A percentile compares a stretch with the other conserved stretches of the same genome.
Evolutionary conservation across 768 basidiomycete genomes (phyloP).

Genomic region (Daedaleopsis sinensis): DNA sequence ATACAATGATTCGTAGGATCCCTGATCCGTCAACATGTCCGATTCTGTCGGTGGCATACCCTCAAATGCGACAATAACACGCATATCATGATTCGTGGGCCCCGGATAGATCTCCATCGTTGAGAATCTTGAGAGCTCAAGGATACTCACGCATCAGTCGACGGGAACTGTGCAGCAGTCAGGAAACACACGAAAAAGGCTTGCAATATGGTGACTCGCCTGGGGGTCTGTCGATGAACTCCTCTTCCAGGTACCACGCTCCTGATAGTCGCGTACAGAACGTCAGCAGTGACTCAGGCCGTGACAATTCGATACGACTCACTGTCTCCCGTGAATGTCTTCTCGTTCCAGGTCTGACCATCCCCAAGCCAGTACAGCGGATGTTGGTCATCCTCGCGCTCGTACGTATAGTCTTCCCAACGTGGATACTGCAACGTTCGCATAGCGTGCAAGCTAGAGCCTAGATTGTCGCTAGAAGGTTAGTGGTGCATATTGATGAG

Average conservation of each 20-base stretch:
- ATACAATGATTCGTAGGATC: too few relatives aligned
- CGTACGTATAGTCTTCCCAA: constrained; percentile 65
- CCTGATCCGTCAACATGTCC: too few relatives aligned
- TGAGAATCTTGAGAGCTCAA: too few relatives aligned
- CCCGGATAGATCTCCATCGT: too few relatives aligned
- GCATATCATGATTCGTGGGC: too few relatives aligned
- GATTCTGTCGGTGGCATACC: too few relatives aligned
- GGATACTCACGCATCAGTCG: too few relatives aligned
- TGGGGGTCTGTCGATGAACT: constrained; percentile 47
- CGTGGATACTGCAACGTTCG: constrained; percentile 50
- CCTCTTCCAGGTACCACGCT: constrained; percentile 48
- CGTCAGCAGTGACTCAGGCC: background rate
- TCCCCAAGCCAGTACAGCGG: constrained; percentile 62
- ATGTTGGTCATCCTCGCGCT: constrained; percentile 48
- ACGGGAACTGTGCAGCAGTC: too few relatives aligned
- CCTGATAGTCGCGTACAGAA: constrained; percentile 31
- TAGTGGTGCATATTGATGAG: constrained; percentile 44
- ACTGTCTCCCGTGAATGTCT: constrained; percentile 38
- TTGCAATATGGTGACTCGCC: constrained; percentile 30
- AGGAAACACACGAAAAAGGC: too few relatives aligned
- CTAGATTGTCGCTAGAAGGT: constrained; percentile 28
- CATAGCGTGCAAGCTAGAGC: constrained; percentile 31
- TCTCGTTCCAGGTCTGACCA: constrained; percentile 55
- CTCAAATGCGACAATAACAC: too few relatives aligned
- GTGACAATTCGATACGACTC: background rate